A percentile compares a stretch with the other conserved stretches of the same genome.
Evolutionary conservation across 768 basidiomycete species (phyloP).

Genomic region (Trametes cinnabarina): DNA sequence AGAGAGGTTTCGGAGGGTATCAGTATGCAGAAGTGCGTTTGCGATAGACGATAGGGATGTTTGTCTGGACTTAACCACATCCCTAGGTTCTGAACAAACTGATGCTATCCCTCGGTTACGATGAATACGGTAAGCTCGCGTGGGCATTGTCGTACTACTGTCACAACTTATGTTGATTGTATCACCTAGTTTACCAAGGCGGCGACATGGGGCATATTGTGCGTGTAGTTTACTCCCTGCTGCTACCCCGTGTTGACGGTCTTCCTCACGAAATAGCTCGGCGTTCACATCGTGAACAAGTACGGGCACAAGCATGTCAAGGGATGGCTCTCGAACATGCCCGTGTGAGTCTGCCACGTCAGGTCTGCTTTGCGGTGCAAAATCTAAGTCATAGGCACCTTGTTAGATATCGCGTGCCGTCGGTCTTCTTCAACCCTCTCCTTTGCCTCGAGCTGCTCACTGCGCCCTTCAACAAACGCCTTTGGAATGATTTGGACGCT

Average conservation of each 20-base stretch:
- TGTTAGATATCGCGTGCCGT: slow-evolving; percentile 22
- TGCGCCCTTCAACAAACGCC: slow-evolving; percentile 31
- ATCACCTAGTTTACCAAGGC: slow-evolving; percentile 32
- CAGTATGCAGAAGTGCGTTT: slow-evolving; percentile 59
- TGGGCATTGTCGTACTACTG: background rate
- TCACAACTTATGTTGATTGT: background rate
- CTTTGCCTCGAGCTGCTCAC: slow-evolving; percentile 30
- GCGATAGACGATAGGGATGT: too few relatives aligned
- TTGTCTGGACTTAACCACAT: background rate
- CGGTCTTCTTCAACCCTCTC: slow-evolving; percentile 26
- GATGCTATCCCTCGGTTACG: slow-evolving; percentile 31
- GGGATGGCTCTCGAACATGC: slow-evolving; percentile 52
- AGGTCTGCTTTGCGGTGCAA: background rate
- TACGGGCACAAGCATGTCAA: slow-evolving; percentile 45
- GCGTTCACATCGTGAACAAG: slow-evolving; percentile 30
- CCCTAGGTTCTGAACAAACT: slow-evolving; percentile 25
- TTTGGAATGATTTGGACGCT: slow-evolving; percentile 33
- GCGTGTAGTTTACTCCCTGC: background rate
- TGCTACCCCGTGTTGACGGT: background rate
- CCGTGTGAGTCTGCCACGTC: slow-evolving; percentile 33
- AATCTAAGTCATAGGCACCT: background rate
- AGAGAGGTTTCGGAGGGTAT: slow-evolving; percentile 44
- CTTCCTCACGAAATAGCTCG: slow-evolving; percentile 29
- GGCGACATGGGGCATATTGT: slow-evolving; percentile 47
- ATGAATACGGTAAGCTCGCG: slow-evolving; percentile 20